Conservation (phyloP, 129 eudicot species). For the Flaveria robusta region DNA sequence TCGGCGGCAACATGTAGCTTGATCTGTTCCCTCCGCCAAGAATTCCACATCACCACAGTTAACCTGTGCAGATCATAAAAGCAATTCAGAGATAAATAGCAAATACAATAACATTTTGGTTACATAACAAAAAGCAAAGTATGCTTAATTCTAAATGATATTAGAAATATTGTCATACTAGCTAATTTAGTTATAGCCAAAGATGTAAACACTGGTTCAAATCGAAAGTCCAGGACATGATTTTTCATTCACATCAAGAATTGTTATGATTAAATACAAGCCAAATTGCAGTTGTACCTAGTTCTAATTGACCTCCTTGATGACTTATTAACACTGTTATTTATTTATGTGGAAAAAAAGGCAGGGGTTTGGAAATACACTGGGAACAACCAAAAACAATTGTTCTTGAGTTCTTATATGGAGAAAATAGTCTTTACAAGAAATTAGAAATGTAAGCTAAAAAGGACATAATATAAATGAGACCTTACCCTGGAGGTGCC, state of each 20-base stretch:
- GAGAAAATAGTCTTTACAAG: no score
- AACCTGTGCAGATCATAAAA: conserved; percentile 37
- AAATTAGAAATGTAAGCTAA: neutral
- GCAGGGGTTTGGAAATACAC: neutral
- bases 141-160: neutral
- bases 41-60: conserved; percentile 24
- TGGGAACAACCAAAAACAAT: neutral
- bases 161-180: no score
- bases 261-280: neutral
- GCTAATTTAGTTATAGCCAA: neutral
- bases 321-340: neutral
- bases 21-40: conserved; percentile 17
- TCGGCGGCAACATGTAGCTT: conserved; percentile 38
- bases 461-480: neutral
- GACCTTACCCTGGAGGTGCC: conserved; percentile 39
- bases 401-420: neutral
- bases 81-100: conserved; percentile 11
- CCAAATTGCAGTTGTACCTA: neutral
- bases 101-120: neutral
- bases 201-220: neutral
- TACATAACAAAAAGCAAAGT: no score
- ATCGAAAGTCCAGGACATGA: neutral
- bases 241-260: neutral
- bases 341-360: neutral
- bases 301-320: conserved; percentile 8